phyloP scores from a whole-genome alignment of 345 rosid species.

The Arabis alpina region DNA sequence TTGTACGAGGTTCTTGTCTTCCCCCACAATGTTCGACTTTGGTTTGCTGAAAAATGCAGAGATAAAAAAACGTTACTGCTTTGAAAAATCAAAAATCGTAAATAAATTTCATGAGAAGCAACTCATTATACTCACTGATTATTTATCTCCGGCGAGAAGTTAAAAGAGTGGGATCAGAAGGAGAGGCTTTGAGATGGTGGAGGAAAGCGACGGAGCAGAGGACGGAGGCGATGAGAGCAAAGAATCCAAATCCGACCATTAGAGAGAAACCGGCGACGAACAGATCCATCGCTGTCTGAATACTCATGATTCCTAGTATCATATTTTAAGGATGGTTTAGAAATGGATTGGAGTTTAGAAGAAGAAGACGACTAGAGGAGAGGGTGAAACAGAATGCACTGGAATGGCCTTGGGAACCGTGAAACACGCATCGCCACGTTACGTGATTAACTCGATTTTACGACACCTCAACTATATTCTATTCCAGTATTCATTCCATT shows the following conservation, averaged over 20 bases:
- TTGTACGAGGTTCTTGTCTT: not conserved
- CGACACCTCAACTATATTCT: not conserved
- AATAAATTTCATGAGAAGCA: too few species aligned
- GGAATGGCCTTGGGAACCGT: constrained; percentile 15
- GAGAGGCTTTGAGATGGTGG: constrained; percentile 55
- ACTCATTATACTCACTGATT: not conserved
- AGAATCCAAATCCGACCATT: constrained; percentile 67
- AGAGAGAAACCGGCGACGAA: constrained; percentile 73
- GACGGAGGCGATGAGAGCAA: constrained; percentile 64
- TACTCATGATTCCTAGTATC: constrained; percentile 33
- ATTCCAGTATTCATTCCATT: too few species aligned
- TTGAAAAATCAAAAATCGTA: too few species aligned
- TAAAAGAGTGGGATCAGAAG: constrained; percentile 22
- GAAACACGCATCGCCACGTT: constrained; percentile 34
- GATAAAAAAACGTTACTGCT: not conserved
- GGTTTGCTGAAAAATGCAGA: not conserved
- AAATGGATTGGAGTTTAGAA: not conserved
- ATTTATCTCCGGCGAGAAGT: constrained; percentile 10
- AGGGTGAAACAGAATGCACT: constrained; percentile 22
- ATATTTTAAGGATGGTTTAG: not conserved
- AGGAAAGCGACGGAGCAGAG: constrained; percentile 79
- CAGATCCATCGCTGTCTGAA: constrained; percentile 58
- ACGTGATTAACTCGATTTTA: constrained; percentile 16
- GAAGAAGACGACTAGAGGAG: not conserved
- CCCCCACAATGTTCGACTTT: not conserved